Evolutionary conservation across 768 basidiomycete genomes (phyloP).

Genomic region (Boletales sp.): DNA sequence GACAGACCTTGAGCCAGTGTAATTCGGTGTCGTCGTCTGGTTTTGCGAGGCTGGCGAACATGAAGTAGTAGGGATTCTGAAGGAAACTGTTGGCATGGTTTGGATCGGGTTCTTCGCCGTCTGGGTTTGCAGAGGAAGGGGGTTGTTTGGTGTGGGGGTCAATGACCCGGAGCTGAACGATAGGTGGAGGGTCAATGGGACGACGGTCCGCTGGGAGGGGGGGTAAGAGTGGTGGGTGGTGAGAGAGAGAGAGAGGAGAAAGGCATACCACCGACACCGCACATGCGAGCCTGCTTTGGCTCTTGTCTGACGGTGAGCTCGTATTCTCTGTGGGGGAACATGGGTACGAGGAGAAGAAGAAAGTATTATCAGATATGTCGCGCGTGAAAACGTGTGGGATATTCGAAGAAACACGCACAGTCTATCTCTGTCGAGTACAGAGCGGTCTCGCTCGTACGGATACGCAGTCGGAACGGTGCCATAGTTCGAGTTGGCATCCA

Average conservation of each 20-base stretch:
- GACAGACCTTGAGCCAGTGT: constrained; percentile 73
- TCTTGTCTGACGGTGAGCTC: constrained; percentile 85
- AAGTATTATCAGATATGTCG: constrained; percentile 11
- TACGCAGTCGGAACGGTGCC: constrained; percentile 24
- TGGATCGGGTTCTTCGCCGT: constrained; percentile 33
- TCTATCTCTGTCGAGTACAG: constrained; percentile 33
- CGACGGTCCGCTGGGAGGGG: constrained; percentile 76
- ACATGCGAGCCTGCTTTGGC: constrained; percentile 90
- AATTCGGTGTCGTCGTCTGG: constrained; percentile 87
- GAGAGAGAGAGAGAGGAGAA: constrained; percentile 5
- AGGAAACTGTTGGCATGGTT: constrained; percentile 60
- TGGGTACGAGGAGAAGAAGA: constrained; percentile 2
- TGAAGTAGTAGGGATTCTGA: constrained; percentile 94
- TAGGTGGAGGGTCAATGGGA: constrained; percentile 94
- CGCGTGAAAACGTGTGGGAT: no score
- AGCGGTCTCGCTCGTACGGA: constrained; percentile 28
- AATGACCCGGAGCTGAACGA: constrained; percentile 89
- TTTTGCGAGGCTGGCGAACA: constrained; percentile 88
- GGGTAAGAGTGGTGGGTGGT: background rate
- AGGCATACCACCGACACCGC: constrained; percentile 82
- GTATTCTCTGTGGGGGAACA: constrained; percentile 60
- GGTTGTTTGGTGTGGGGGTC: constrained; percentile 48
- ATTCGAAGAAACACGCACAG: constrained; percentile 22
- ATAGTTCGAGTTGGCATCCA: constrained; percentile 26
- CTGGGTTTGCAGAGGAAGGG: constrained; percentile 25